Conservation (phyloP, 1,284 basidiomycete genomes). For the Tilletia setariae region DNA sequence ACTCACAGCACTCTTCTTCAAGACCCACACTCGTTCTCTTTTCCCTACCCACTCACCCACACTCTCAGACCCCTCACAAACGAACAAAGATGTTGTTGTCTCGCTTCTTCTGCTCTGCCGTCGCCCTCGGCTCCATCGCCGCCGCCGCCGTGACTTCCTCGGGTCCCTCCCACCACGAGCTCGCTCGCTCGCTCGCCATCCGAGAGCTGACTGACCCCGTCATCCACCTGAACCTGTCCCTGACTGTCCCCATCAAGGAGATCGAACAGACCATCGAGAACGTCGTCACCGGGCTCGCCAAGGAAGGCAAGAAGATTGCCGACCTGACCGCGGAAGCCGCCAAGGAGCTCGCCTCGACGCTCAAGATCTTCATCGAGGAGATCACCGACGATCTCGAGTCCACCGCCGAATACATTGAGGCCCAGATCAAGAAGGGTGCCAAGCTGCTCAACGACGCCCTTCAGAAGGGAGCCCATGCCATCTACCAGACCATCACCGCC, state of each 20-base stretch:
- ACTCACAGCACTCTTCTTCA: neutral
- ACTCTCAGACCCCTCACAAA: neutral
- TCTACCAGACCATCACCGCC: neutral
- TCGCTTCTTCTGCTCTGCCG: neutral
- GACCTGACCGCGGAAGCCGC: neutral
- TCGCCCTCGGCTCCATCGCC: neutral
- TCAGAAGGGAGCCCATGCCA: neutral
- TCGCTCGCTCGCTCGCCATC: neutral
- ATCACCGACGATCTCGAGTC: slow-evolving; percentile 3
- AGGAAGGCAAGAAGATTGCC: neutral
- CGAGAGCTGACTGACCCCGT: slow-evolving; percentile 7
- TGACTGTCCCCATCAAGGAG: slow-evolving; percentile 3
- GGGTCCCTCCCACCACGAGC: neutral
- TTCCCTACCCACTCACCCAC: slow-evolving; percentile 15
- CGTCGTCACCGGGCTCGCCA: neutral
- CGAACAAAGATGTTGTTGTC: neutral
- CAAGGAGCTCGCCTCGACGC: neutral
- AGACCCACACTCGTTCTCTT: neutral
- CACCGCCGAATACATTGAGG: slow-evolving; percentile 1
- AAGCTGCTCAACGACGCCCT: neutral
- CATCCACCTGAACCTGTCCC: neutral
- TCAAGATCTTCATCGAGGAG: neutral
- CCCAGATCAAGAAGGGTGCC: neutral
- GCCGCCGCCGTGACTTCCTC: neutral
- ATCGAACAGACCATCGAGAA: neutral